Base-by-base conservation (phyloP, 2,329 filamentous ascomycete species). In the Aspergillus alliaceus region DNA sequence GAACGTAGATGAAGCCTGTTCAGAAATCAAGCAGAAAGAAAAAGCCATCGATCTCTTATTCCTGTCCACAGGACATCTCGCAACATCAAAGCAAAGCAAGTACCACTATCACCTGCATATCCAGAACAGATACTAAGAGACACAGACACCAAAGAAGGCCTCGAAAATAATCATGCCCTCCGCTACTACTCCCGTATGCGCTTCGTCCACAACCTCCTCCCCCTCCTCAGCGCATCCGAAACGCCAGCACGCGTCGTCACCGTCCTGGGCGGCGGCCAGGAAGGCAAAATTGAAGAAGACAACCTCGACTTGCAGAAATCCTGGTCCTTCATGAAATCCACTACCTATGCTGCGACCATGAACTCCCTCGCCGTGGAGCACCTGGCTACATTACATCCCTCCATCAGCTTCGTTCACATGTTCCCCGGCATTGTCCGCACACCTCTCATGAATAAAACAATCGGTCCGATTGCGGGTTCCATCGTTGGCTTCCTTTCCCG, bases 171-270 rank as follows among this genome's bases (percentile, higher is more conserved):
- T 31, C 76, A 79, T 24, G 76, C 80, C 7, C 75, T 87, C 15
- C 75, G 76, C 20, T 83, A 82, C 70, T 87, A 87, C 70, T 77
- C 81, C 4, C 85, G 85, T 20, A 78, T 82, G 60, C 82, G 83
- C 37, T 83, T 87, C 64, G 76, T 82, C 12, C 56, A 77, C 44
- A 84, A 86, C 53, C 78, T 89, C 0, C 79, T 87, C 8, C 85
- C 86, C 0, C 75, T 81, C 0, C 75, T 89, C 2, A 72, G 74
- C 11, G 66, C 65, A n/a, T 77, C 83, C 0, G 63, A 75, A 0
- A 59, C 72, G 5, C 75, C 85, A 24, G 77, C 80, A 0, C 81
- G 84, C 8, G 81, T 86, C 8, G 77, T 86, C 24, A 80, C 73
- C n/a, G 78, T 86, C n/a, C 71, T 83, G 1, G 80, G 78, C 0